phyloP scores from a whole-genome alignment of 164 flowering plant genomes.

The Platanus orientalis region DNA sequence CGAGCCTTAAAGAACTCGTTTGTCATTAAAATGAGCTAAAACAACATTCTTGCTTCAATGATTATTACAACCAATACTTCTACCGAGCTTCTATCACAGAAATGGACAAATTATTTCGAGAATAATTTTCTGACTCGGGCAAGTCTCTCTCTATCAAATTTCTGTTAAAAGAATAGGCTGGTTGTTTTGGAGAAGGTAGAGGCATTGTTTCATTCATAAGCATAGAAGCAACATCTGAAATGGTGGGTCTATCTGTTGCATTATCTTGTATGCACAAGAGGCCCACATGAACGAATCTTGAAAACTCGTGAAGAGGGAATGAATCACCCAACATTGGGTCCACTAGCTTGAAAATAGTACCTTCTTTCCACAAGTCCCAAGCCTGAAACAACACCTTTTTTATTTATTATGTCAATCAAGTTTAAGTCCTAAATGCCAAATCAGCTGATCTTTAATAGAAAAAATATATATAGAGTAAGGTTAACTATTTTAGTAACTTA shows the following conservation, averaged over 20 bases:
- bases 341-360: constrained; percentile 20
- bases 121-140: neutral
- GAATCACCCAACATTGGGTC: constrained; percentile 26
- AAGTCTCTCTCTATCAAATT: no score
- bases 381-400: constrained; percentile 22
- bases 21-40: no score
- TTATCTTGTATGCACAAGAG: neutral
- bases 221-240: neutral
- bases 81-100: neutral
- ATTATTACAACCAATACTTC: no score
- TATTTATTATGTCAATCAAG: no score
- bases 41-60: no score
- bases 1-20: no score
- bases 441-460: no score
- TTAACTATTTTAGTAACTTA: no score
- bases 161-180: neutral
- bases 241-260: neutral
- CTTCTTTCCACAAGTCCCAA: constrained; percentile 25
- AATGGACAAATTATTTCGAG: neutral
- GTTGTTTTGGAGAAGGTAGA: neutral
- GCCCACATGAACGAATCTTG: neutral
- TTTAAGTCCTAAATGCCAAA: no score
- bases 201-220: neutral
- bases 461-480: no score
- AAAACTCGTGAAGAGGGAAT: neutral